Evolutionary conservation across 176 grass and related monocot species (phyloP), one percentile per base, ranked within the genome.

Genomic region (Tillandsia fasciculata): DNA sequence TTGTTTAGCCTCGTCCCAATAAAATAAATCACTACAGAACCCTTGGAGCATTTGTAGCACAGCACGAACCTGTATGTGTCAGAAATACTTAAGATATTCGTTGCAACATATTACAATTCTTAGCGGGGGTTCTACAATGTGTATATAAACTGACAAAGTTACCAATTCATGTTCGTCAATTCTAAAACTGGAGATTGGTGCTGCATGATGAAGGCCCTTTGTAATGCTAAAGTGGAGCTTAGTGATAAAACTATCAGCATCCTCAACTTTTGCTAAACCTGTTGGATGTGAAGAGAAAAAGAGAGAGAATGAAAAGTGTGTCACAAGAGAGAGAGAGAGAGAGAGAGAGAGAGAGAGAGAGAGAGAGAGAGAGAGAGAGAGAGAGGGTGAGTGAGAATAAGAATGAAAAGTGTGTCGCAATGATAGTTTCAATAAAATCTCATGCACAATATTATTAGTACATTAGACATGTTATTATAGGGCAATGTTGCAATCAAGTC

Each of bases 41-140:
- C 93, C 86, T 73, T 90, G 93, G 48, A 92, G 89, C 81, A 92
- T 79, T 26, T 92, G 83, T 53, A 96, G 78, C n/a, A 87, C 77
- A 56, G 83, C 72, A 54, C 77, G 83, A 53, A 92, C 88, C 92
- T 96, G 76, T 23, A 54, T 52, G 71, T 3, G 29, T 15, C 52
- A 26, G 51, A 49, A 12, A 42, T 52, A 42, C 69, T 53, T 22
- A 5, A 9, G 42, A 59, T 22, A 67, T 11, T 49, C 48, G 8
- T 23, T 49, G 49, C 48, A 63, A 66, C 42, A 83, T 66, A 50
- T 18, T 49, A 54, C 20, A 12, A 69, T 70, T 69, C 68, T 22
- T 50, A 9, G 10, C 47, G 73, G 51, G 11, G 7, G 33, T 42
- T 29, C 0, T 49, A 17, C 23, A 53, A 51, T 42, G 53, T 51